These are phyloP conservation scores for Microbotryum intermedium DNA, from an alignment of 1,284 basidiomycete genomes.

Conservation along the genomic window DNA sequence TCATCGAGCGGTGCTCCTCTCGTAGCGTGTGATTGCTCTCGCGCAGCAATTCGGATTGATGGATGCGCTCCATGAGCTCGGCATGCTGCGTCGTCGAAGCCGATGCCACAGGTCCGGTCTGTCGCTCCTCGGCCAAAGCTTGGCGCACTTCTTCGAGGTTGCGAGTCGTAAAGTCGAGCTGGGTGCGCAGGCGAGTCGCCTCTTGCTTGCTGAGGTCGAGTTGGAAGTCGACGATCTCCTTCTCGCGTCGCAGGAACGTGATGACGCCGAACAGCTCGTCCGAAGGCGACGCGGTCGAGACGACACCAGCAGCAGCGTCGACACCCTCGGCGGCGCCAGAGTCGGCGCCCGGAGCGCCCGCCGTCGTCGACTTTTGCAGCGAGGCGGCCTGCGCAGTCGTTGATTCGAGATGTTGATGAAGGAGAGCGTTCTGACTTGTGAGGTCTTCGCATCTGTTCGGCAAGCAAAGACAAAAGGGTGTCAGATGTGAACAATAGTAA, in stretches of 20 bases:
- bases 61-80: conserved; percentile 77
- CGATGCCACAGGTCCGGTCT: conserved; percentile 56
- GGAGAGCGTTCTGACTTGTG: conserved; percentile 61
- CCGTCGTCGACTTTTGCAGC: conserved; percentile 50
- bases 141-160: conserved; percentile 59
- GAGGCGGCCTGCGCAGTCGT: conserved; percentile 69
- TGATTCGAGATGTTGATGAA: conserved; percentile 78
- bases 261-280: conserved; percentile 65
- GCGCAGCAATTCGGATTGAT: conserved; percentile 73
- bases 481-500: neutral
- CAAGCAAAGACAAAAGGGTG: neutral
- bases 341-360: conserved; percentile 2
- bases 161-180: conserved; percentile 63
- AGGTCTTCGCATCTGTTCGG: conserved; percentile 60
- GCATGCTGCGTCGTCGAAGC: conserved; percentile 70
- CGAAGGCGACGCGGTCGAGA: conserved; percentile 8
- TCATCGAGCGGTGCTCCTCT: conserved; percentile 59
- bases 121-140: conserved; percentile 51
- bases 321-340: conserved; percentile 6
- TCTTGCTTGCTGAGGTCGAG: conserved; percentile 79
- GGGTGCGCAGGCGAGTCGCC: conserved; percentile 61
- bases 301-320: conserved; percentile 1
- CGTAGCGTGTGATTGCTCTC: conserved; percentile 81
- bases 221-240: conserved; percentile 81
- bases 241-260: conserved; percentile 73